Conservation (phyloP, 2,329 filamentous ascomycete species). For the Hypoxylon sp. region DNA sequence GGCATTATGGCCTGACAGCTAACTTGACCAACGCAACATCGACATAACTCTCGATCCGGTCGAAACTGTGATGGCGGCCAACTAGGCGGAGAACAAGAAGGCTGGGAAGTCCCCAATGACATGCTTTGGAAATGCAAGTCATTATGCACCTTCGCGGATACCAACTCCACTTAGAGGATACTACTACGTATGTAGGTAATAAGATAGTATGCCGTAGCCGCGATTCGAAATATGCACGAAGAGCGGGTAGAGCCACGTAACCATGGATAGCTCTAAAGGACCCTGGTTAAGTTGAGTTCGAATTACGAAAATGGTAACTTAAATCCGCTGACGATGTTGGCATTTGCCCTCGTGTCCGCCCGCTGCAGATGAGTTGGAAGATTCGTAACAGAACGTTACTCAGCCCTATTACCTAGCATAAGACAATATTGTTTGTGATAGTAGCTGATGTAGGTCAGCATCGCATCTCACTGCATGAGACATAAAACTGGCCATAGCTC, state of each 20-base stretch:
- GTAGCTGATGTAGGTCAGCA: too few relatives aligned
- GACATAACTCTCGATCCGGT: slow-evolving; percentile 4
- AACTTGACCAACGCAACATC: too few relatives aligned
- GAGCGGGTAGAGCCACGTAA: slow-evolving; percentile 18
- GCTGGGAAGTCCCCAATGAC: too few relatives aligned
- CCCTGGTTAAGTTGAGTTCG: too few relatives aligned
- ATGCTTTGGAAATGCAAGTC: slow-evolving; percentile 23
- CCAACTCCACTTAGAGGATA: slow-evolving; percentile 23
- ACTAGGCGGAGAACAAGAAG: slow-evolving; percentile 1
- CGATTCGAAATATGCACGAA: slow-evolving; percentile 13
- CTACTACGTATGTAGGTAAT: background rate
- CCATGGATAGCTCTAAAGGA: background rate
- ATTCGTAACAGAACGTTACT: too few relatives aligned
- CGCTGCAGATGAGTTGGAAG: too few relatives aligned
- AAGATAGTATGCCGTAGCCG: slow-evolving; percentile 23
- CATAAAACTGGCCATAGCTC: background rate
- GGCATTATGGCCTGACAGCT: too few relatives aligned
- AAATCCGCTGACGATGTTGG: background rate
- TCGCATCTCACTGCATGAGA: slow-evolving; percentile 9
- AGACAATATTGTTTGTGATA: background rate
- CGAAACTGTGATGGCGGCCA: slow-evolving; percentile 2
- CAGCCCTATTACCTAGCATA: too few relatives aligned
- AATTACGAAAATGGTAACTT: too few relatives aligned
- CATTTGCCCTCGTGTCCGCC: too few relatives aligned
- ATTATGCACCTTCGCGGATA: slow-evolving; percentile 27